Base-by-base conservation (phyloP, 2,329 filamentous ascomycete species). In the Hypoxylon sp. region DNA sequence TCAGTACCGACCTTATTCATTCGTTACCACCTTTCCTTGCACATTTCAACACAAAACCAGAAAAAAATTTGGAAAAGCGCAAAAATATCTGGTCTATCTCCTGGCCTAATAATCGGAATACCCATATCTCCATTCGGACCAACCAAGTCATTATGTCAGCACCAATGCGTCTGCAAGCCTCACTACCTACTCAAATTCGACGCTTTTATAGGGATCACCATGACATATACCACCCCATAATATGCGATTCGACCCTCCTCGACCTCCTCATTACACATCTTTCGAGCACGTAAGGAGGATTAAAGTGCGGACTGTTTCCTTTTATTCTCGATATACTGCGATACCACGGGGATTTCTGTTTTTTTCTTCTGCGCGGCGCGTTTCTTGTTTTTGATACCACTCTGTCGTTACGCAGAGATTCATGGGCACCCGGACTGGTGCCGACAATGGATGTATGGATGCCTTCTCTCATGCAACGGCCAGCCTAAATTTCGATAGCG, bases 11-110 rank as follows among this genome's bases (percentile, higher is more conserved):
- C 74, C 72, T 51, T 32, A 71, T 75, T 74, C 76, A 64, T 68
- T 78, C 75, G 48, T 76, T 78, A 62, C 32, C 40, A 65, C 6
- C 28, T 77, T 77, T 75, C 72, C 71, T 76, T 75, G 26, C 18
- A 59, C 48, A 48, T 69, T 59, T 61, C 55, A 66, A 68, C 53
- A 14, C 38, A 61, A 68, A 69, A 67, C 36, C 55, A n/a, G 48
- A 49, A 67, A 73, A 71, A 74, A 62, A 55, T 38, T 55, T 54
- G 59, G 70, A 73, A 72, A 49, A 48, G 33, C 44, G 53, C 45
- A 51, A 65, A 56, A 52, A 1, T 28, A 58, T 51, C 8, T 12
- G 32, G 63, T 68, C 70, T 58, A 60, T 67, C 58, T 70, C 63
- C 70, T 62, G 56, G 61, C 52, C 63, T 45, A 52, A 67, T 55